Evolutionary conservation across 257 asterid genomes (phyloP), one percentile per base, ranked within the genome.

Genomic region (Ilex aquifolium): DNA sequence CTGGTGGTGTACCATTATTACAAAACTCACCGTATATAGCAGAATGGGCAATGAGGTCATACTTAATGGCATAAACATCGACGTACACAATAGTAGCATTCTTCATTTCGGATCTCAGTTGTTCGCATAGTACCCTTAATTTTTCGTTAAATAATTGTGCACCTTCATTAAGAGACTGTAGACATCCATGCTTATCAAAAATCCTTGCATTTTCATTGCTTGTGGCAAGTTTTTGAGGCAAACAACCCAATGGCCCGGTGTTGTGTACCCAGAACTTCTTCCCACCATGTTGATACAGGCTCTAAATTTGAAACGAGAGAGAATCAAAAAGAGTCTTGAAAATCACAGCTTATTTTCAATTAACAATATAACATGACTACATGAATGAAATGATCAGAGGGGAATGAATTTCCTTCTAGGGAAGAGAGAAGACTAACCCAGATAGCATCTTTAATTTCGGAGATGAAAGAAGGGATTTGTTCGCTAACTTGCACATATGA

Each of bases 241-340:
- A 61, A 60, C 86, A 80, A 3, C 86, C 89, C 60, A 77, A 70
- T 1, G 88, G 88, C 15, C 84, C 88, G 0, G 85, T 79, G 48
- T 70, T 75, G 10, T 83, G 84, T 57, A 83, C 66, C 89, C 84
- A 80, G 56, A 83, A 80, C 2, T 73, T 83, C 77, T 57, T 75
- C 60, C 79, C 89, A 30, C 86, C 82, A 13, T 53, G 61, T 50
- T 17, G 10, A 57, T 83, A 70, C 57, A 83, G 39, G 2, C 32
- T 60, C 84, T 77, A 58, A 32, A 32, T 65, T 50, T 13, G 10
- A 46, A 14, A 46, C 10, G 52, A 14, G 2, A 1, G 10, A 10
- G 10, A 2, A 46, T 14, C 1, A 46, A 7, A 10, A 10, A 46
- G 8, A 36, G 42, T 8, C 5, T 36, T 4, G 42, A 4, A 36